Evolutionary conservation across 208 protist species (phyloP).

Genomic region (Blastocrithidia nonstop): DNA sequence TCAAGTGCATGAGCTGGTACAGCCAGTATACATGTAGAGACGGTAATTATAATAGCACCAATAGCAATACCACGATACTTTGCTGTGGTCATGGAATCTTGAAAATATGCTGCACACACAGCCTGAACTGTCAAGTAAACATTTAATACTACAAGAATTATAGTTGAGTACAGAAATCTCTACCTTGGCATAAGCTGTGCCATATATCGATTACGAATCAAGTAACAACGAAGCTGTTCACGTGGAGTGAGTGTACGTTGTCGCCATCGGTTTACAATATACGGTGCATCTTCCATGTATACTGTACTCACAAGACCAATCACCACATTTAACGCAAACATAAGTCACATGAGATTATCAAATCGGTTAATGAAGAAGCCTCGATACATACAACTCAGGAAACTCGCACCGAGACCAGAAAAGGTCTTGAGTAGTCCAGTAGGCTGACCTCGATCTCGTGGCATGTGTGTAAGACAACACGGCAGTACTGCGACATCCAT

Average conservation of each 20-base stretch:
- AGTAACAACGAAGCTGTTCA: slow-evolving; percentile 11
- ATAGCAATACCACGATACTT: slow-evolving; percentile 20
- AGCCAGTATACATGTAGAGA: slow-evolving; percentile 10
- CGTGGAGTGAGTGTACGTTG: slow-evolving; percentile 8
- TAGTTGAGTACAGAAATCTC: slow-evolving; percentile 13
- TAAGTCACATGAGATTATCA: slow-evolving; percentile 18
- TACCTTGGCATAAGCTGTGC: slow-evolving; percentile 28
- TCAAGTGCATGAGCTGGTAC: slow-evolving; percentile 16
- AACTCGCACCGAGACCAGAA: slow-evolving; percentile 20
- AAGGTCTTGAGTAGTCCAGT: slow-evolving; percentile 32
- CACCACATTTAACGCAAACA: slow-evolving; percentile 13
- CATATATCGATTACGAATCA: slow-evolving; percentile 43
- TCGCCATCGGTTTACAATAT: slow-evolving; percentile 20
- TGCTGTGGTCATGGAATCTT: slow-evolving; percentile 10
- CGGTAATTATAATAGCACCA: slow-evolving; percentile 13
- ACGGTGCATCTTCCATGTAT: slow-evolving; percentile 30
- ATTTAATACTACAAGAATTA: slow-evolving; percentile 24
- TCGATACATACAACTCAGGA: slow-evolving; percentile 27
- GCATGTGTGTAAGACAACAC: slow-evolving; percentile 23
- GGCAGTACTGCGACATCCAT: slow-evolving; percentile 20
- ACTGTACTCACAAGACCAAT: slow-evolving; percentile 11
- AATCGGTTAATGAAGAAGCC: slow-evolving; percentile 18
- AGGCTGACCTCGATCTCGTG: slow-evolving; percentile 29
- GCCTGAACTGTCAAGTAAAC: slow-evolving; percentile 35
- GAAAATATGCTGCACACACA: slow-evolving; percentile 14